These are phyloP conservation scores for Fusarium verrucosum DNA, from an alignment of 2,329 filamentous ascomycete species.

Conservation along the genomic window DNA sequence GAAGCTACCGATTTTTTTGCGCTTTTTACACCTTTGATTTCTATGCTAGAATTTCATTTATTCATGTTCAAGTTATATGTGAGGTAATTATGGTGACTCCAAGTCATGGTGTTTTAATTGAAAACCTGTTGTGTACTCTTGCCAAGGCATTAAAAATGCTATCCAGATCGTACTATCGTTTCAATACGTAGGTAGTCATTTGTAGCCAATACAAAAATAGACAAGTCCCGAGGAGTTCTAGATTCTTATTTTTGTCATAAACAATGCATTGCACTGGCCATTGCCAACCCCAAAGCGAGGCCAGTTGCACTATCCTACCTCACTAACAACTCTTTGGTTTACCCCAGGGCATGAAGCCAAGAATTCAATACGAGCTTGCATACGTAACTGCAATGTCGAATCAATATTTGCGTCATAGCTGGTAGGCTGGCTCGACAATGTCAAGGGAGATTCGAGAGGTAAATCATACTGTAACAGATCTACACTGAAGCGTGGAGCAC, in stretches of 20 bases:
- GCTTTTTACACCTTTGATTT: too few relatives aligned
- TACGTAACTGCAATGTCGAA: constrained; percentile 29
- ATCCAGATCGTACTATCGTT: neutral
- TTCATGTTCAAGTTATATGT: too few relatives aligned
- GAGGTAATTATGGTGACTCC: too few relatives aligned
- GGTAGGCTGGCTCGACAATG: constrained; percentile 26
- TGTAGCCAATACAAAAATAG: neutral
- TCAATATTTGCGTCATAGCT: constrained; percentile 19
- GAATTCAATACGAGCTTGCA: constrained; percentile 14
- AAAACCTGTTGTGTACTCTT: too few relatives aligned
- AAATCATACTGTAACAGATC: constrained; percentile 10
- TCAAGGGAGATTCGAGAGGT: constrained; percentile 18
- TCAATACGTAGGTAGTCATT: neutral
- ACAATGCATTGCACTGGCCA: neutral
- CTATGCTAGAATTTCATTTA: too few relatives aligned
- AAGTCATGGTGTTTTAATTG: too few relatives aligned
- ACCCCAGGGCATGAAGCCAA: neutral
- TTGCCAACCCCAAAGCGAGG: constrained; percentile 11
- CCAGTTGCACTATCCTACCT: neutral
- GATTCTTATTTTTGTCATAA: neutral
- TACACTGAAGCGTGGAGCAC: constrained; percentile 16
- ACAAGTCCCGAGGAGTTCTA: neutral
- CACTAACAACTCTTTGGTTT: neutral
- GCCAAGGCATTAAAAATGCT: too few relatives aligned
- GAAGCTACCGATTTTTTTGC: constrained; percentile 29